phyloP scores from a whole-genome alignment of 495 filamentous ascomycete genomes.

The Tuber borchii region DNA sequence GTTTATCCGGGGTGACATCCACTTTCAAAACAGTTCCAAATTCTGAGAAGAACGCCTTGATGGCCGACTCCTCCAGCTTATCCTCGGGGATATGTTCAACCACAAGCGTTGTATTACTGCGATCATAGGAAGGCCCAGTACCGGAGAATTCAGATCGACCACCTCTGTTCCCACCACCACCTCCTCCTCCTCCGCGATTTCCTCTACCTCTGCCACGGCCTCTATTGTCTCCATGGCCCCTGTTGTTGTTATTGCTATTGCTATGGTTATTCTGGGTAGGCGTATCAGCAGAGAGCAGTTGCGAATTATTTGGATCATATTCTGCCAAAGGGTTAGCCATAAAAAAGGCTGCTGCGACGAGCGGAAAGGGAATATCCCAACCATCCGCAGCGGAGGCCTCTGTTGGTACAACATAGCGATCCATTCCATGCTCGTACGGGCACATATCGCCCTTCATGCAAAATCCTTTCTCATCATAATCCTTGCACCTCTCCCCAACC shows the following conservation, averaged over 20 bases:
- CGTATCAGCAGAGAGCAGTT: constrained; percentile 26
- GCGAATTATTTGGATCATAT: constrained; percentile 65
- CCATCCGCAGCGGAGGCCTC: constrained; percentile 41
- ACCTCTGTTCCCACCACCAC: constrained; percentile 17
- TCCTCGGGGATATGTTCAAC: constrained; percentile 91
- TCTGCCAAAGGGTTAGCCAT: constrained; percentile 49
- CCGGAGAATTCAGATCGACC: constrained; percentile 53
- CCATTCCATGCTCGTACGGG: constrained; percentile 71
- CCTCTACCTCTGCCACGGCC: constrained; percentile 25
- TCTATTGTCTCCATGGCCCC: constrained; percentile 6
- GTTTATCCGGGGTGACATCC: constrained; percentile 67
- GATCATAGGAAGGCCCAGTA: constrained; percentile 67
- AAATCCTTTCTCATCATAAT: constrained; percentile 83
- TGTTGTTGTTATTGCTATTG: constrained; percentile 1
- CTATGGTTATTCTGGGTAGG: constrained; percentile 12
- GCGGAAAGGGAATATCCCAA: constrained; percentile 6
- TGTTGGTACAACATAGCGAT: constrained; percentile 50
- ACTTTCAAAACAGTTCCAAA: constrained; percentile 73
- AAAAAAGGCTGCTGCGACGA: neutral
- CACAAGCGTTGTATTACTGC: constrained; percentile 70
- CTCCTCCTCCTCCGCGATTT: constrained; percentile 37
- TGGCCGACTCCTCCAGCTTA: constrained; percentile 64
- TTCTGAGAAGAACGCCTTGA: constrained; percentile 75
- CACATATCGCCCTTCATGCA: constrained; percentile 73
- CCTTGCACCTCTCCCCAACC: constrained; percentile 61